Conservation (phyloP, 768 basidiomycete genomes). For the Tulasnella sp. region DNA sequence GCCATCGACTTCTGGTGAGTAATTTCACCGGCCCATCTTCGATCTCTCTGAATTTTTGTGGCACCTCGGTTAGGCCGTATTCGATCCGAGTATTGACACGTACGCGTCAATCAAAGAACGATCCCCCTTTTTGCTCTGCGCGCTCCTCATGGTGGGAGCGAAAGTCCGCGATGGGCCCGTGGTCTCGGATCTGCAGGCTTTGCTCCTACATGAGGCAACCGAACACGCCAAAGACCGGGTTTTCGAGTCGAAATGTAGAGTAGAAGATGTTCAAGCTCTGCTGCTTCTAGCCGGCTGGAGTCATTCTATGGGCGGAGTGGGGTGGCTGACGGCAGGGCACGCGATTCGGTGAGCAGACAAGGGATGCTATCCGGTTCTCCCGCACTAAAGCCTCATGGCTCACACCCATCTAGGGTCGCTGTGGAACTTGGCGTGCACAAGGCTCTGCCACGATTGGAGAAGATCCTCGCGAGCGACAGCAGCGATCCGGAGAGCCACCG, state of each 20-base stretch:
- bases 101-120: constrained; percentile 17
- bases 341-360: constrained; percentile 33
- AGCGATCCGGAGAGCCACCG: constrained; percentile 30
- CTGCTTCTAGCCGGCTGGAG: constrained; percentile 33
- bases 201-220: constrained; percentile 17
- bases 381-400: not conserved
- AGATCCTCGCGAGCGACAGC: constrained; percentile 31
- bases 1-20: constrained; percentile 21
- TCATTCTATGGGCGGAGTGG: constrained; percentile 28
- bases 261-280: constrained; percentile 36
- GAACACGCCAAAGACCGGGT: constrained; percentile 19
- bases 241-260: constrained; percentile 19
- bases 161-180: constrained; percentile 23
- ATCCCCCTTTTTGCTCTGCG: constrained; percentile 22
- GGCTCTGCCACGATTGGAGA: constrained; percentile 32
- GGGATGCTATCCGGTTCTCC: constrained; percentile 7
- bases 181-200: constrained; percentile 16
- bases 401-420: constrained; percentile 13
- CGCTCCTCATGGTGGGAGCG: constrained; percentile 24
- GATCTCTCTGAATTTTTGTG: not conserved
- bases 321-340: constrained; percentile 35
- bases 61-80: constrained; percentile 15
- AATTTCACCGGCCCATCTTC: not conserved
- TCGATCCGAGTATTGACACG: constrained; percentile 22
- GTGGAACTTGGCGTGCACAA: constrained; percentile 36